These are phyloP conservation scores for Hordeum marinum DNA, from an alignment of 176 grass and related monocot species.

Conservation along the genomic window DNA sequence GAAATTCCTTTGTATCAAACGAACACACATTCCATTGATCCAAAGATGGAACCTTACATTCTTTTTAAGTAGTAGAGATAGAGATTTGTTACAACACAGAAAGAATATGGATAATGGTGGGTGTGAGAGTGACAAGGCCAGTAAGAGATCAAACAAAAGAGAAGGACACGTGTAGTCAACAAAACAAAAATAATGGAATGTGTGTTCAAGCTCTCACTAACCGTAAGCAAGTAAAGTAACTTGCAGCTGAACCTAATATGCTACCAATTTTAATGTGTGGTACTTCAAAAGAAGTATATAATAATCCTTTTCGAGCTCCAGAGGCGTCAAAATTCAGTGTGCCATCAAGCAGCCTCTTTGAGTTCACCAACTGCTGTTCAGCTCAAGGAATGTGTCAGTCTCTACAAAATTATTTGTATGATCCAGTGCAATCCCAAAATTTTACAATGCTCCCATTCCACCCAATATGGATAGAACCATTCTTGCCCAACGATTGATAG, in stretches of 20 bases:
- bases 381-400: neutral
- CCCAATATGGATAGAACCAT: neutral
- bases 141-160: constrained; percentile 8
- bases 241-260: constrained; percentile 4
- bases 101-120: neutral
- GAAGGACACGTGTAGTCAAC: neutral
- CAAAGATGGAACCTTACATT: no score
- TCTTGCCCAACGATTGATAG: neutral
- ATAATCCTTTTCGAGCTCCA: neutral
- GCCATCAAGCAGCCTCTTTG: neutral
- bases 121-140: neutral
- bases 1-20: no score
- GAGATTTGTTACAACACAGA: neutral
- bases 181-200: neutral
- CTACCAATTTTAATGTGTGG: neutral
- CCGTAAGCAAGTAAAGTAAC: neutral
- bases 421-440: neutral
- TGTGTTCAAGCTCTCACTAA: neutral
- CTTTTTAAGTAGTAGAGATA: no score
- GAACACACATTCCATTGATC: no score
- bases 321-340: neutral
- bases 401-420: neutral
- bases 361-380: neutral
- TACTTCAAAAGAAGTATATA: constrained; percentile 5
- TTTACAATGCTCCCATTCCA: neutral